Evolutionary conservation across 768 basidiomycete species (phyloP).

Genomic region (Calocybe indica): DNA sequence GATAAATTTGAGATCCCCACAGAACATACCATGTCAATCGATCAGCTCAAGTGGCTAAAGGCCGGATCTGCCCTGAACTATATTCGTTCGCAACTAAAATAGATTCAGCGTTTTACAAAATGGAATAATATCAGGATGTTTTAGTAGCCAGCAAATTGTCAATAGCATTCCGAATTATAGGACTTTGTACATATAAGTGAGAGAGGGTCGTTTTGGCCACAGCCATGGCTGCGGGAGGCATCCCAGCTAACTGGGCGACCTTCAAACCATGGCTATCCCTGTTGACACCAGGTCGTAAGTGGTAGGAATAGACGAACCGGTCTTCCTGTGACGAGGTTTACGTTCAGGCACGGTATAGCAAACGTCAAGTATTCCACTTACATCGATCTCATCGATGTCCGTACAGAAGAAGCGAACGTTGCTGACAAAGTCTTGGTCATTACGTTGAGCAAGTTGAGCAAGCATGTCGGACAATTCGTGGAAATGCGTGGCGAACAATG

Average conservation of each 20-base stretch:
- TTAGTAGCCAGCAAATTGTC: background rate
- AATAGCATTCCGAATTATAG: too few species aligned
- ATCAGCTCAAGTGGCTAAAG: slow-evolving; percentile 87
- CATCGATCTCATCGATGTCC: slow-evolving; percentile 73
- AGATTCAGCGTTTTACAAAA: slow-evolving; percentile 2
- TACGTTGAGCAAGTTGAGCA: slow-evolving; percentile 43
- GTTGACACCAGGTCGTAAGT: slow-evolving; percentile 78
- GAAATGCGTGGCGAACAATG: slow-evolving; percentile 99
- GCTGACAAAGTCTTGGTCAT: slow-evolving; percentile 41
- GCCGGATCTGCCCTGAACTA: slow-evolving; percentile 88
- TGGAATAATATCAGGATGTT: background rate
- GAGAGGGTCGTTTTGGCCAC: slow-evolving; percentile 54
- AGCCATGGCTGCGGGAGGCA: slow-evolving; percentile 57
- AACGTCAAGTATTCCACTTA: slow-evolving; percentile 25
- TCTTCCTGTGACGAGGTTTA: slow-evolving; percentile 43
- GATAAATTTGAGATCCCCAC: slow-evolving; percentile 62
- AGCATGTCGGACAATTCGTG: slow-evolving; percentile 90
- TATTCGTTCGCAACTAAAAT: slow-evolving; percentile 58
- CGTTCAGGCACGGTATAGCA: background rate
- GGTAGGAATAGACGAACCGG: slow-evolving; percentile 81
- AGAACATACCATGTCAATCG: slow-evolving; percentile 84
- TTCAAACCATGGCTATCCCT: slow-evolving; percentile 87
- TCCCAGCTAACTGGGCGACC: slow-evolving; percentile 82
- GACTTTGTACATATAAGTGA: slow-evolving; percentile 22
- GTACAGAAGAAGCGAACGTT: slow-evolving; percentile 86